A percentile compares a stretch with the other conserved stretches of the same genome.
phyloP scores from a whole-genome alignment of 768 basidiomycete genomes.

The Amanita pallidorosea region DNA sequence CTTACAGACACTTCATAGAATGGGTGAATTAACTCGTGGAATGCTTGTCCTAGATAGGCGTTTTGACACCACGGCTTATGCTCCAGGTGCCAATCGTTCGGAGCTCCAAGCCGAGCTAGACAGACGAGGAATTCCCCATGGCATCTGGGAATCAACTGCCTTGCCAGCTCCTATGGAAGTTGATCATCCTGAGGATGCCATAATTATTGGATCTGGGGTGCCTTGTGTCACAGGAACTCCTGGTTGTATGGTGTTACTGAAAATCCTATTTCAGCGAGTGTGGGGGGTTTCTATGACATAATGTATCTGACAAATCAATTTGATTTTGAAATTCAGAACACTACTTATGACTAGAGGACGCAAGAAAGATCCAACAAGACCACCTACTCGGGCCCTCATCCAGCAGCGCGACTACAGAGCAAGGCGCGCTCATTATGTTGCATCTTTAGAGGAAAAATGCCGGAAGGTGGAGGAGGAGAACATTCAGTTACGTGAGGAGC shows the following conservation, averaged over 20 bases:
- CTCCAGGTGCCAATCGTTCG: conserved; percentile 55
- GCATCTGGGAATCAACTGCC: conserved; percentile 36
- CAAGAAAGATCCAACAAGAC: conserved; percentile 53
- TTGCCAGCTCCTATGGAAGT: conserved; percentile 46
- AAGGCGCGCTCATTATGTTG: conserved; percentile 44
- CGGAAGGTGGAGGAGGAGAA: conserved; percentile 48
- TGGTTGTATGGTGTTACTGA: conserved; percentile 41
- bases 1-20: conserved; percentile 23
- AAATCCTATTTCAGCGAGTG: conserved; percentile 39
- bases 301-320: conserved; percentile 9
- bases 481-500: conserved; percentile 32
- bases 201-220: conserved; percentile 21
- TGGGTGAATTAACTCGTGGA: conserved; percentile 72
- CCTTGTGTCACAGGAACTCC: conserved; percentile 50
- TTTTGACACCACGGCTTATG: conserved; percentile 51
- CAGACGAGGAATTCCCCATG: conserved; percentile 18
- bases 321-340: conserved; percentile 12
- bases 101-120: conserved; percentile 46
- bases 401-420: conserved; percentile 61
- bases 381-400: conserved; percentile 44
- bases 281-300: conserved; percentile 29
- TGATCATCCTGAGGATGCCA: conserved; percentile 17
- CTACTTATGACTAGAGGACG: conserved; percentile 48
- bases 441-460: conserved; percentile 45
- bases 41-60: conserved; percentile 83